A percentile compares a stretch with the other conserved stretches of the same genome.
phyloP scores from a whole-genome alignment of 2,329 filamentous ascomycete genomes.

The Aspergillus sp. region DNA sequence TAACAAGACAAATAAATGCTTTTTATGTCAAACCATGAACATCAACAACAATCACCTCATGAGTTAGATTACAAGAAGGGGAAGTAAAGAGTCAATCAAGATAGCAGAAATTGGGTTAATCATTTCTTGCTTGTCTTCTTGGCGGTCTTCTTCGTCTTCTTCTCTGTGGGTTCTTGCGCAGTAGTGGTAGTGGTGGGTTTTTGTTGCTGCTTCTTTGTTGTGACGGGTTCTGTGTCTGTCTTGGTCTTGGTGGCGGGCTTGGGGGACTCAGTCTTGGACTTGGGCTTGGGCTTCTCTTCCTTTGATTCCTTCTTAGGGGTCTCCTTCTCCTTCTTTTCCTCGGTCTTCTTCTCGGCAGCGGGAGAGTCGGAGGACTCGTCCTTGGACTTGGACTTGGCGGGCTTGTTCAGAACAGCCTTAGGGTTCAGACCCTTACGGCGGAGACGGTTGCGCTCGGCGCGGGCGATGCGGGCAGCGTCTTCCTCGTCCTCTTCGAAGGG shows the following conservation, averaged over 20 bases:
- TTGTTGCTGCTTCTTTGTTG: not conserved
- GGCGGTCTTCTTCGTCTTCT: slow-evolving; percentile 24
- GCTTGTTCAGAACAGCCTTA: slow-evolving; percentile 53
- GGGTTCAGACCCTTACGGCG: slow-evolving; percentile 74
- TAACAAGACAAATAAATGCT: slow-evolving; percentile 10
- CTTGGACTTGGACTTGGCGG: slow-evolving; percentile 31
- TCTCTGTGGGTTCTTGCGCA: slow-evolving; percentile 3
- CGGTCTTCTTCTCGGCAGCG: slow-evolving; percentile 16
- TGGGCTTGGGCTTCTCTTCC: slow-evolving; percentile 19
- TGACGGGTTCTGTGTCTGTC: not conserved
- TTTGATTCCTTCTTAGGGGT: slow-evolving; percentile 17
- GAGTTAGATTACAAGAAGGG: slow-evolving; percentile 15
- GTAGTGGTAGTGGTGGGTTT: not conserved
- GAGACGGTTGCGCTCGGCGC: slow-evolving; percentile 72
- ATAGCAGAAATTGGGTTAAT: not conserved
- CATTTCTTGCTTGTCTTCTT: slow-evolving; percentile 35
- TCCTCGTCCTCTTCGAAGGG: slow-evolving; percentile 74
- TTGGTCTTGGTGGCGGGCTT: not conserved
- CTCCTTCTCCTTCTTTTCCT: slow-evolving; percentile 23
- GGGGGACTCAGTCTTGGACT: slow-evolving; percentile 6
- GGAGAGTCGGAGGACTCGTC: slow-evolving; percentile 10
- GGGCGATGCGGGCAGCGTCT: slow-evolving; percentile 70
- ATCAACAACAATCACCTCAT: too few relatives aligned
- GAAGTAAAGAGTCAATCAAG: slow-evolving; percentile 11
- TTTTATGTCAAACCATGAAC: slow-evolving; percentile 16